These are phyloP conservation scores for Podospora bellae-mahoneyi DNA, from an alignment of 495 filamentous ascomycete genomes.

Conservation along the genomic window DNA sequence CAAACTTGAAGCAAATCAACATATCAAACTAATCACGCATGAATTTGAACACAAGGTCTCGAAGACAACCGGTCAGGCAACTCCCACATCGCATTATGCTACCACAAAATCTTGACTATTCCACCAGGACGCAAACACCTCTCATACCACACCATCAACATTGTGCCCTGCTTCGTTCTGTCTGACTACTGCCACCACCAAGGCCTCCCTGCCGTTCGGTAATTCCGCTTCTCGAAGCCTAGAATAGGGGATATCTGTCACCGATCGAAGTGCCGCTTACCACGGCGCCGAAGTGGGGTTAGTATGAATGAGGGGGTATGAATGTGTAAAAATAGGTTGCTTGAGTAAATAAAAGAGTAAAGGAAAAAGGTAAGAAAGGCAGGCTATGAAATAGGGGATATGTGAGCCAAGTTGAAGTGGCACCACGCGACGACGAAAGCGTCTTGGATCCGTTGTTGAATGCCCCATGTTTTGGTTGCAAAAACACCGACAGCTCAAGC, in stretches of 20 bases:
- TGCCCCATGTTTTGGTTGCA: conserved; percentile 76
- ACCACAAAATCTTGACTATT: background rate
- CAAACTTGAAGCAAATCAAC: background rate
- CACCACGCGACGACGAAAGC: conserved; percentile 58
- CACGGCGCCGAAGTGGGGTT: background rate
- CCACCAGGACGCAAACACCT: background rate
- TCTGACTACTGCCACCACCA: background rate
- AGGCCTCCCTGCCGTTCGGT: too few relatives aligned
- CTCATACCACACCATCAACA: background rate
- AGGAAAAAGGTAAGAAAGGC: conserved; percentile 15
- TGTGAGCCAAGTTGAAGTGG: conserved; percentile 66
- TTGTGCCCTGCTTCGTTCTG: background rate
- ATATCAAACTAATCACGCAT: background rate
- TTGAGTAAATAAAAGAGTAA: background rate
- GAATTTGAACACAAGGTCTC: background rate
- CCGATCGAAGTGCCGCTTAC: background rate
- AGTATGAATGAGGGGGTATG: background rate
- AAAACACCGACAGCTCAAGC: conserved; percentile 67
- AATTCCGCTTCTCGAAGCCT: background rate
- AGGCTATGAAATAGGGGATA: conserved; percentile 38
- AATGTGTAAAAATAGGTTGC: conserved; percentile 1
- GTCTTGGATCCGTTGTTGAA: conserved; percentile 77
- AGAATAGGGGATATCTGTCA: background rate
- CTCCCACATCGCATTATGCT: background rate
- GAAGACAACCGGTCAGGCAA: background rate